Conservation (phyloP, 2,329 filamentous ascomycete species). For the Nemania abortiva region DNA sequence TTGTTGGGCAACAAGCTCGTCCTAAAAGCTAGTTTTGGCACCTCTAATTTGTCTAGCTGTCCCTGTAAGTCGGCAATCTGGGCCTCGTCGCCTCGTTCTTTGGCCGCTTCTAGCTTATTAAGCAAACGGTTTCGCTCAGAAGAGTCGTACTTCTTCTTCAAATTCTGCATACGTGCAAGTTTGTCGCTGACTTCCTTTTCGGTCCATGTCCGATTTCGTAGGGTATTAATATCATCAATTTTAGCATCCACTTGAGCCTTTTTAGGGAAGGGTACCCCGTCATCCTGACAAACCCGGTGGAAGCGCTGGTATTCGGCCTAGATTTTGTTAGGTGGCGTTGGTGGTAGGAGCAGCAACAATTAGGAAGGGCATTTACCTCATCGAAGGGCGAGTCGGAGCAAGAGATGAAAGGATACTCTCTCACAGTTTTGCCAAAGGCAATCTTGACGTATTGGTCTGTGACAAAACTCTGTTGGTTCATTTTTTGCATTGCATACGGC, state of each 20-base stretch:
- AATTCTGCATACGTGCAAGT: constrained; percentile 75
- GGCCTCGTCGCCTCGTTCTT: constrained; percentile 71
- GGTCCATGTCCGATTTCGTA: constrained; percentile 85
- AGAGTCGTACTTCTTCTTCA: constrained; percentile 75
- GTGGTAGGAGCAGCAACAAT: not conserved
- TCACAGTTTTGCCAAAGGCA: constrained; percentile 84
- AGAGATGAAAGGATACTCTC: constrained; percentile 89
- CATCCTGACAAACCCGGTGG: constrained; percentile 77
- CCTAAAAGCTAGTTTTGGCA: constrained; percentile 79
- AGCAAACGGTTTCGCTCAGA: constrained; percentile 76
- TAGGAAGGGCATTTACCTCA: constrained; percentile 67
- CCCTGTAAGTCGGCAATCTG: constrained; percentile 66
- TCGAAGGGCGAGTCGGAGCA: constrained; percentile 88
- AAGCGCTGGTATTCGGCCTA: constrained; percentile 86
- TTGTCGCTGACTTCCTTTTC: constrained; percentile 85
- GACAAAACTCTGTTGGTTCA: constrained; percentile 80
- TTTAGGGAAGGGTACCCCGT: constrained; percentile 80
- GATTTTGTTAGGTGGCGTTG: constrained; percentile 43
- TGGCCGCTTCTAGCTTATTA: constrained; percentile 74
- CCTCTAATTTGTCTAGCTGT: constrained; percentile 72
- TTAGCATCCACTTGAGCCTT: constrained; percentile 76
- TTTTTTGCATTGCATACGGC: constrained; percentile 83
- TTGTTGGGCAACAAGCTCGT: constrained; percentile 70
- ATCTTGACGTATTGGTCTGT: constrained; percentile 88
- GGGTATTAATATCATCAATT: constrained; percentile 80